phyloP scores from a whole-genome alignment of 202 grass and related monocot genomes.

The Carex sylvatica region DNA sequence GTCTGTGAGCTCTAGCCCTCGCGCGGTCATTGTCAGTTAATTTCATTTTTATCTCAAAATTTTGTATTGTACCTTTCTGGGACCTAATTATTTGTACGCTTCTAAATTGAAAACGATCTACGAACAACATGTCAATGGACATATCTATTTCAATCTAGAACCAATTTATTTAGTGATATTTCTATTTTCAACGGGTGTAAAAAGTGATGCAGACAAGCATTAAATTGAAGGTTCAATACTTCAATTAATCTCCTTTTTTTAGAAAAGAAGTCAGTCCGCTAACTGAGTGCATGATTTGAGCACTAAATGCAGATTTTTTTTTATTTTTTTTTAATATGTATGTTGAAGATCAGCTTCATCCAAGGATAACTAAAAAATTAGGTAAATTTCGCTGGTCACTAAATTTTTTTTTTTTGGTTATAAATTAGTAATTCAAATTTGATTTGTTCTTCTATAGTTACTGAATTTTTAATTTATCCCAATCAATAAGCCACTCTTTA shows the following conservation, averaged over 20 bases:
- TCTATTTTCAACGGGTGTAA: not conserved
- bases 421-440: too few species aligned
- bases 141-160: not conserved
- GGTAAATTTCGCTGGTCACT: too few species aligned
- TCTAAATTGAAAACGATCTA: not conserved
- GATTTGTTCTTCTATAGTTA: too few species aligned
- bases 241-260: not conserved
- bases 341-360: too few species aligned
- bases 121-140: not conserved
- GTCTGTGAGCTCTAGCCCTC: too few species aligned
- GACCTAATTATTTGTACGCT: not conserved
- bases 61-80: not conserved
- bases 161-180: not conserved
- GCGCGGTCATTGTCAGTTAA: too few species aligned
- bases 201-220: not conserved
- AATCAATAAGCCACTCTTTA: too few species aligned
- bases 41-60: not conserved
- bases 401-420: too few species aligned
- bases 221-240: not conserved
- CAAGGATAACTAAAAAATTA: too few species aligned
- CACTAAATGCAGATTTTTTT: not conserved
- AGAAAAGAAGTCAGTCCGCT: not conserved
- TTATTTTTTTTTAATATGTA: too few species aligned
- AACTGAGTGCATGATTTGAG: not conserved
- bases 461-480: too few species aligned